phyloP scores from a whole-genome alignment of 2,329 filamentous ascomycete species.

The Epichloe hybrida region DNA sequence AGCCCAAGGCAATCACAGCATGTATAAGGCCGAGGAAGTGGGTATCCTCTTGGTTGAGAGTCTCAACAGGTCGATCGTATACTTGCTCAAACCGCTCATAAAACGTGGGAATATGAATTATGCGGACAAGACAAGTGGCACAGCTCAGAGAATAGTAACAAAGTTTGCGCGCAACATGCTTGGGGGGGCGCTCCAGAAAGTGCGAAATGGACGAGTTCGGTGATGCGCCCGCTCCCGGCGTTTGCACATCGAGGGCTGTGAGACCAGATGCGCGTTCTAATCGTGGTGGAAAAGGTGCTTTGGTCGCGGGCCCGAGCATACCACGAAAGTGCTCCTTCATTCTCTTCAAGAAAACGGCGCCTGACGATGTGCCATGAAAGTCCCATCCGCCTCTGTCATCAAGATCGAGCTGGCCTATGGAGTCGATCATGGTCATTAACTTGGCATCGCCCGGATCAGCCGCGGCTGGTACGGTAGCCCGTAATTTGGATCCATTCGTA shows the following conservation, averaged over 20 bases:
- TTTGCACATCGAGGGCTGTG: constrained; percentile 55
- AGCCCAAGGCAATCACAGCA: constrained; percentile 57
- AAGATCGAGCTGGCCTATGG: constrained; percentile 78
- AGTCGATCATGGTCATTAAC: constrained; percentile 88
- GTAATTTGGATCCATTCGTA: constrained; percentile 29
- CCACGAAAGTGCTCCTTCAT: constrained; percentile 81
- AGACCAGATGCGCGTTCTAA: constrained; percentile 34
- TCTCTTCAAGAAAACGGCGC: constrained; percentile 72
- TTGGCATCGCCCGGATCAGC: constrained; percentile 50
- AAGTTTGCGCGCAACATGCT: constrained; percentile 37
- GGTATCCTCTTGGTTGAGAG: constrained; percentile 50
- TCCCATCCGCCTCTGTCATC: constrained; percentile 89
- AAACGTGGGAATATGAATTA: constrained; percentile 73
- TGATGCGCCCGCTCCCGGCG: constrained; percentile 44
- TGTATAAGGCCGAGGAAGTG: constrained; percentile 57
- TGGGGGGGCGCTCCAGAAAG: constrained; percentile 55
- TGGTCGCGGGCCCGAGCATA: constrained; percentile 52
- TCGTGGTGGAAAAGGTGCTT: constrained; percentile 44
- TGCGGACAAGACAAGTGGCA: constrained; percentile 47
- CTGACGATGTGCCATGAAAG: constrained; percentile 88
- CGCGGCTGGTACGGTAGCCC: constrained; percentile 18
- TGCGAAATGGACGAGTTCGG: constrained; percentile 42
- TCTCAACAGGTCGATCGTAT: constrained; percentile 55
- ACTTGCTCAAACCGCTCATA: constrained; percentile 63
- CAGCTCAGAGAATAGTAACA: constrained; percentile 43